A percentile compares a stretch with the other conserved stretches of the same genome.
phyloP scores from a whole-genome alignment of 2,329 filamentous ascomycete genomes.

The Penicillium sp. region DNA sequence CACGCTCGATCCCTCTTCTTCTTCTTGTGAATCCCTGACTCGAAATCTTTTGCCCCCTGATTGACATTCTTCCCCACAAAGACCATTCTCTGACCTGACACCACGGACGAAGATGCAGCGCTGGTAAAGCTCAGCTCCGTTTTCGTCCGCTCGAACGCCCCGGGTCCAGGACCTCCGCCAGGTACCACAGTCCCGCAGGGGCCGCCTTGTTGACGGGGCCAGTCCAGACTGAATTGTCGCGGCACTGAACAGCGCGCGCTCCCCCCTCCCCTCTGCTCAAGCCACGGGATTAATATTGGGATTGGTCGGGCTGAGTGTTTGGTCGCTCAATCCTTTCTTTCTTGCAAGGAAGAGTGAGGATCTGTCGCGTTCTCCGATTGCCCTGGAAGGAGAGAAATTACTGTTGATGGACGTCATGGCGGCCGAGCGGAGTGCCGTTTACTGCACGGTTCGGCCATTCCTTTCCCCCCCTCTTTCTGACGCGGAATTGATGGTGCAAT shows the following conservation, averaged over 20 bases:
- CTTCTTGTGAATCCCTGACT: not conserved
- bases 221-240: slow-evolving; percentile 23
- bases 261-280: not conserved
- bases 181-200: slow-evolving; percentile 26
- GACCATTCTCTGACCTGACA: slow-evolving; percentile 14
- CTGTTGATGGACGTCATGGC: slow-evolving; percentile 40
- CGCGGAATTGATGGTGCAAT: slow-evolving; percentile 8
- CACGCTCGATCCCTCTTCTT: not conserved
- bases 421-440: slow-evolving; percentile 59
- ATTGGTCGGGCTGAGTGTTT: not conserved
- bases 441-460: slow-evolving; percentile 62
- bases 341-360: not conserved
- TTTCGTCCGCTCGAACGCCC: slow-evolving; percentile 28
- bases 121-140: slow-evolving; percentile 22
- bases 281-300: slow-evolving; percentile 18
- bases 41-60: slow-evolving; percentile 5
- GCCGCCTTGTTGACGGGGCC: slow-evolving; percentile 14
- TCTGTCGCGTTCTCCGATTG: not conserved
- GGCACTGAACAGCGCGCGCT: slow-evolving; percentile 3
- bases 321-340: not conserved
- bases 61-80: slow-evolving; percentile 11
- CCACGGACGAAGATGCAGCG: slow-evolving; percentile 22
- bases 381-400: not conserved
- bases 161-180: slow-evolving; percentile 8
- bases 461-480: not conserved